phyloP scores from a whole-genome alignment of 371 early-diverging fungal species.

The Modicella reniformis region DNA sequence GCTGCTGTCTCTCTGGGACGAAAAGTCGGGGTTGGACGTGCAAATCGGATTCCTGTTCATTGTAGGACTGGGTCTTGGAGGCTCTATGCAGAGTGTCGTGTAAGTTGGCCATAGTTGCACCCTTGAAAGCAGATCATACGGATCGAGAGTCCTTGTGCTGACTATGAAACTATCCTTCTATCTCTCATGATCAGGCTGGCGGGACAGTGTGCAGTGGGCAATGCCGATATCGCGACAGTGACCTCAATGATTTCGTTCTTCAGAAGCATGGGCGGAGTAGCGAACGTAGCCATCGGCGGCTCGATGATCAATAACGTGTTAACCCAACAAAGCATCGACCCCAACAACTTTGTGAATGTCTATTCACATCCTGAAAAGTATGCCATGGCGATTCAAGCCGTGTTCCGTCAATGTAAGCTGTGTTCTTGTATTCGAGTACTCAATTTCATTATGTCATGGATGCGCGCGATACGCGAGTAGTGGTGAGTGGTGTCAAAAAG shows the following conservation, averaged over 20 bases:
- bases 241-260: conserved; percentile 72
- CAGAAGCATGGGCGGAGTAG: conserved; percentile 67
- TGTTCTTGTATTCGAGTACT: not conserved
- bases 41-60: conserved; percentile 42
- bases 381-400: conserved; percentile 28
- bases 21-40: conserved; percentile 20
- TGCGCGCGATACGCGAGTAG: too few relatives aligned
- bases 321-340: conserved; percentile 21
- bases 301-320: conserved; percentile 59
- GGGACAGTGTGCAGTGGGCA: conserved; percentile 64
- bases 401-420: conserved; percentile 40
- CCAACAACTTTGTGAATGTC: conserved; percentile 25
- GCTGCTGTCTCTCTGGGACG: conserved; percentile 46
- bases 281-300: conserved; percentile 58
- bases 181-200: conserved; percentile 43
- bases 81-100: conserved; percentile 47
- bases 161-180: not conserved
- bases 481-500: too few relatives aligned
- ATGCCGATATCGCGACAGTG: conserved; percentile 65
- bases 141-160: too few relatives aligned
- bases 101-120: conserved; percentile 15
- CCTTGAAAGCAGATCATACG: too few relatives aligned
- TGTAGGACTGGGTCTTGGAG: conserved; percentile 45
- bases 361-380: conserved; percentile 30
- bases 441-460: too few relatives aligned